Base-by-base conservation (phyloP, 106 monocot genomes). In the Dioscorea zingiberensis region DNA sequence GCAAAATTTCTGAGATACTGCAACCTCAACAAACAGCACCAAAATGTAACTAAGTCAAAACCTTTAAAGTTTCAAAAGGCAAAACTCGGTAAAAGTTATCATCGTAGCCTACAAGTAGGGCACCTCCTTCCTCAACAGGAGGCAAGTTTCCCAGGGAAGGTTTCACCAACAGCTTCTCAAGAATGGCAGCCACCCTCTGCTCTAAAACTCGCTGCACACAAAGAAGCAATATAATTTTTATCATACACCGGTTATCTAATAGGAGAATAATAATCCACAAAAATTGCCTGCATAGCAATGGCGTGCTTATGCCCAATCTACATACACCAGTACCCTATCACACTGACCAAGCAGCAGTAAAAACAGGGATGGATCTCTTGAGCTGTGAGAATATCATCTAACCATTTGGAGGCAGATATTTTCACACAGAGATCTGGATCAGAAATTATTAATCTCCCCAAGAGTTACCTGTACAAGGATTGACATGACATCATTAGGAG, bases 401-500 rank as follows among this genome's bases (percentile, higher is more conserved):
- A 10, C 38, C 38, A 38, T 38, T 38, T 38, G 38, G 38, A 38
- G 38, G 38, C 38, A 38, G 38, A 38, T 38, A 8, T 38, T 38
- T 2, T 38, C 38, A 38, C 38, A 38, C 38, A 38, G 10, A 38
- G 10, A 6, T 38, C 38, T 8, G 1, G 4, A 38, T 38, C 38
- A 38, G 38, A 38, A 38, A 38, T 38, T 38, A 38, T 8, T 1
- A 21, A 48, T 13, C n/a, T 56, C 70, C 28, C 59, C 55, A 15
- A 4, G 47, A 29, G 45, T 51, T 77, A 99, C 98, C 86, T 99
- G 93, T 25, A 99, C 98, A 63, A 99, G 89, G 74, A 99, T 99
- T 69, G 98, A 79, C 98, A 99, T 99, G 70, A 99, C 98, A 69
- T 99, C 98, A 81, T 82, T 89, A 47, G 98, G 89, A 69, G 98